Percentiles rank a stretch among this genome's conserved stretches.
Evolutionary conservation across 2,329 filamentous ascomycete species (phyloP).

Genomic region (Zymoseptoria brevis): DNA sequence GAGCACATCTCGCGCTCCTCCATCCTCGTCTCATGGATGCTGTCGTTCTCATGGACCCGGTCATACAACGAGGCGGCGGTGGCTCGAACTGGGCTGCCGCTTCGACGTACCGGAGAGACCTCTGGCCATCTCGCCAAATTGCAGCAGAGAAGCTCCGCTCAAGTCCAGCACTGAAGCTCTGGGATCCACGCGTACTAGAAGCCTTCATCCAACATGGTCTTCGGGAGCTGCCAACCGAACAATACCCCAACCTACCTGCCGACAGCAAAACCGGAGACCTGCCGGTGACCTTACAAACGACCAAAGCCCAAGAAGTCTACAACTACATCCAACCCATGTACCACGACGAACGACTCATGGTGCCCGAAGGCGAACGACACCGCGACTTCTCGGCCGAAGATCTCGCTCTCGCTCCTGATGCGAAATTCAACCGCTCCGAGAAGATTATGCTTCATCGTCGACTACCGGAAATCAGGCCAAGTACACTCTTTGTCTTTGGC

Average conservation of each 20-base stretch:
- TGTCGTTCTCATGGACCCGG: conserved; percentile 74
- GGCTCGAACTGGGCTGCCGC: conserved; percentile 32
- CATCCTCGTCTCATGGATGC: conserved; percentile 71
- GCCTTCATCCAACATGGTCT: conserved; percentile 64
- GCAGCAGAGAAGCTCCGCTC: conserved; percentile 56
- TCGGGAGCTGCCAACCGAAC: conserved; percentile 56
- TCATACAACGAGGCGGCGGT: conserved; percentile 51
- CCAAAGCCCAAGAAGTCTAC: conserved; percentile 77
- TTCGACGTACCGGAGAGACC: conserved; percentile 65
- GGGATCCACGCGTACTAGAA: conserved; percentile 73
- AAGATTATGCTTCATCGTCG: neutral
- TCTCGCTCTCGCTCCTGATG: neutral
- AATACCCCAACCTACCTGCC: conserved; percentile 41
- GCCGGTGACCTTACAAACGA: conserved; percentile 66
- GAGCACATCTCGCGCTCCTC: conserved; percentile 63
- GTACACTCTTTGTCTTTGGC: neutral
- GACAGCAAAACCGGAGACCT: conserved; percentile 18
- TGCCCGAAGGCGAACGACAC: neutral
- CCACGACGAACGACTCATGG: conserved; percentile 3
- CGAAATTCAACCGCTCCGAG: neutral
- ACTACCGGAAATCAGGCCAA: neutral
- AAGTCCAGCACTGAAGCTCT: conserved; percentile 65
- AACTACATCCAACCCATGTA: conserved; percentile 6
- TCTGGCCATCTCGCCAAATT: conserved; percentile 67
- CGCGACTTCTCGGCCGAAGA: conserved; percentile 1